Evolutionary conservation across 495 filamentous ascomycete species (phyloP).

Genomic region (Hypoxylon rickii): DNA sequence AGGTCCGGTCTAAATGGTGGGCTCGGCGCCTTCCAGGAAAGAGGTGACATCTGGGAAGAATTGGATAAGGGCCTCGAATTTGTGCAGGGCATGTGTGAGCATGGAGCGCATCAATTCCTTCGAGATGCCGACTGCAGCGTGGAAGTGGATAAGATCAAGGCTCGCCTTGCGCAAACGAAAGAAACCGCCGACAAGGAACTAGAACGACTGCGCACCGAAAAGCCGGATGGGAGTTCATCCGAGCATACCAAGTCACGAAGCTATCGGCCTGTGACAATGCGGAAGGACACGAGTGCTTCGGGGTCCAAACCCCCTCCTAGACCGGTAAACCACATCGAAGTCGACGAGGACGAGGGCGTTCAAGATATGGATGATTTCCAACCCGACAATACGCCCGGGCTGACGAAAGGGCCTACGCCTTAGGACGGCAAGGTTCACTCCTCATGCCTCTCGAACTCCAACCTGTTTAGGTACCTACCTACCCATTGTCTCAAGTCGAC

Average conservation of each 20-base stretch:
- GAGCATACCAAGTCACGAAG: slow-evolving; percentile 33
- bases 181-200: slow-evolving; percentile 62
- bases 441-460: slow-evolving; percentile 2
- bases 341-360: slow-evolving; percentile 47
- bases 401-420: slow-evolving; percentile 24
- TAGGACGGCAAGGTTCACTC: slow-evolving; percentile 10
- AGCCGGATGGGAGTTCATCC: slow-evolving; percentile 32
- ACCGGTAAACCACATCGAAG: slow-evolving; percentile 32
- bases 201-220: slow-evolving; percentile 53
- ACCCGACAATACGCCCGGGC: slow-evolving; percentile 32
- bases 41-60: slow-evolving; percentile 66
- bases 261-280: slow-evolving; percentile 42
- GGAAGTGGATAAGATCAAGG: slow-evolving; percentile 71
- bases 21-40: slow-evolving; percentile 37
- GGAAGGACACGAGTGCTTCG: slow-evolving; percentile 31
- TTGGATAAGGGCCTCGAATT: slow-evolving; percentile 77
- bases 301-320: slow-evolving; percentile 31
- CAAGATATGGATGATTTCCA: slow-evolving; percentile 45
- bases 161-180: slow-evolving; percentile 60
- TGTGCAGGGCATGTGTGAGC: slow-evolving; percentile 79
- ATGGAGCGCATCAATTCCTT: slow-evolving; percentile 83
- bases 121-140: slow-evolving; percentile 78
- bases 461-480: too few species aligned
- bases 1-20: slow-evolving; percentile 29
- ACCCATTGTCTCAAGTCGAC: slow-evolving; percentile 1